Conservation (phyloP, 257 asterid genomes). For the Coffea canephora region DNA sequence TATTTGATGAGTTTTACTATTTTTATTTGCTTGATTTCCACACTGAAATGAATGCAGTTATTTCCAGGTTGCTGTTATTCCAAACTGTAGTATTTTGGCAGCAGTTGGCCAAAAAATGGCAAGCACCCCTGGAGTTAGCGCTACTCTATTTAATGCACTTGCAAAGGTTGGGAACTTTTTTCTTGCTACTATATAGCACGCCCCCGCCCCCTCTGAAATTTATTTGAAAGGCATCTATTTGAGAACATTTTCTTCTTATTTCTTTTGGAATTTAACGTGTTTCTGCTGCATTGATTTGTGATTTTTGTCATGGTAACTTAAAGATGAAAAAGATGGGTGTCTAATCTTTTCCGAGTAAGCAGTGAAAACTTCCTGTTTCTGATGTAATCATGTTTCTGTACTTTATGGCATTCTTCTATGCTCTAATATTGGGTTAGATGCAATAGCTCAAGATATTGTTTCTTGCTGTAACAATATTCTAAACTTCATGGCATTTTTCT, state of each 20-base stretch:
- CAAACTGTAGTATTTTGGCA: constrained; percentile 95
- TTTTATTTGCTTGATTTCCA: constrained; percentile 5
- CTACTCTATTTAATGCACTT: constrained; percentile 92
- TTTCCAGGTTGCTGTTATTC: constrained; percentile 84
- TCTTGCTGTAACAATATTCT: not conserved
- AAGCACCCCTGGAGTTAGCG: constrained; percentile 99
- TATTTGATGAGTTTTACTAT: constrained; percentile 13
- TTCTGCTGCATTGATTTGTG: not conserved
- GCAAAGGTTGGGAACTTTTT: constrained; percentile 59
- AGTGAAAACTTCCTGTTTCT: not conserved
- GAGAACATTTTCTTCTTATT: not conserved
- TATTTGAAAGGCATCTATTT: not conserved
- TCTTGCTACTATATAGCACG: not conserved
- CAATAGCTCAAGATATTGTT: constrained; percentile 92
- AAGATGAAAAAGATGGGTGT: not conserved
- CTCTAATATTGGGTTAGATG: constrained; percentile 92
- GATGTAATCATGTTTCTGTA: not conserved
- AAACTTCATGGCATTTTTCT: constrained; percentile 25
- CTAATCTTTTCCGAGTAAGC: not conserved
- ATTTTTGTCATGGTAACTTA: not conserved
- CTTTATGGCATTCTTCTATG: constrained; percentile 36
- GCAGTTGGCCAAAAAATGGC: constrained; percentile 99
- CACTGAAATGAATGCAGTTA: constrained; percentile 2
- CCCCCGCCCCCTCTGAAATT: no score
- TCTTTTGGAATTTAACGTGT: not conserved